Conservation (phyloP, 2,329 filamentous ascomycete species). For the Acephala macrosclerotiorum region DNA sequence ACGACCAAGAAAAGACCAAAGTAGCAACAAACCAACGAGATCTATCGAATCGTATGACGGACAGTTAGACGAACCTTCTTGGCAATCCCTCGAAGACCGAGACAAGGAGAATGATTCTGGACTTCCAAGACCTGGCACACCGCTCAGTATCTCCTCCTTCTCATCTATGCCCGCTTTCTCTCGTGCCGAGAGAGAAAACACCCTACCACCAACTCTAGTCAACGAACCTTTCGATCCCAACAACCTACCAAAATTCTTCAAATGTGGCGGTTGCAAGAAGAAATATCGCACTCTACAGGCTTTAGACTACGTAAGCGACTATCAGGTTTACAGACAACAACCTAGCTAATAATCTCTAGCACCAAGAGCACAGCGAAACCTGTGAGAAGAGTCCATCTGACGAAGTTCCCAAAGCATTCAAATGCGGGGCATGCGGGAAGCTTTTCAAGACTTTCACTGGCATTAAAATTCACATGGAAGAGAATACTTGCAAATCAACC, state of each 20-base stretch:
- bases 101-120: not conserved
- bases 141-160: not conserved
- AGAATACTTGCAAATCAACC: not conserved
- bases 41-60: not conserved
- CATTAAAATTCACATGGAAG: not conserved
- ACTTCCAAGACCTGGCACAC: not conserved
- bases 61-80: not conserved
- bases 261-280: not conserved
- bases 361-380: not conserved
- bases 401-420: slow-evolving; percentile 2
- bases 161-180: not conserved
- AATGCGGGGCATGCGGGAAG: slow-evolving; percentile 15
- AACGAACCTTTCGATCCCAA: not conserved
- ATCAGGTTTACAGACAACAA: not conserved
- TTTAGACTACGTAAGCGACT: not conserved
- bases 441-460: not conserved
- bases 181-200: not conserved
- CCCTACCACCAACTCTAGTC: not conserved
- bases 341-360: not conserved
- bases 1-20: not conserved
- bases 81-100: not conserved
- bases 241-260: not conserved
- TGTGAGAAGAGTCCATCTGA: not conserved
- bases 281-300: not conserved
- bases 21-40: not conserved